These are phyloP conservation scores for Globisporangium radiosum DNA, from an alignment of 352 stramenopile genomes.

Conservation along the genomic window DNA sequence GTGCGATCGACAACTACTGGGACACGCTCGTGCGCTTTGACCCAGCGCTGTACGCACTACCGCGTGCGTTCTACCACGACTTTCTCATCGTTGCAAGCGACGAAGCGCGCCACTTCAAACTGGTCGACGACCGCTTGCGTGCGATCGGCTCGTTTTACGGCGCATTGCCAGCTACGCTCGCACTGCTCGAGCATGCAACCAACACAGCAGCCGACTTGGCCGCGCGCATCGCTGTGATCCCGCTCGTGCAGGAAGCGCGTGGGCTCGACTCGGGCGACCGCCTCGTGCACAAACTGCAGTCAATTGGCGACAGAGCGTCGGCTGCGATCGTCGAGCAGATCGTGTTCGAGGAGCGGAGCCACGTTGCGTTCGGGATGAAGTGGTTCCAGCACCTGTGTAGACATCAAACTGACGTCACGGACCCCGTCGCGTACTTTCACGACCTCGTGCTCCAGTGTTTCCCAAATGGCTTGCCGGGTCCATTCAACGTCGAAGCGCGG, in stretches of 20 bases:
- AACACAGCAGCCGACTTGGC: conserved; percentile 67
- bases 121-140: conserved; percentile 62
- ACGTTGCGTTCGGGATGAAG: conserved; percentile 73
- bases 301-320: conserved; percentile 58
- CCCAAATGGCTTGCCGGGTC: conserved; percentile 65
- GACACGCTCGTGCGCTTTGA: conserved; percentile 82
- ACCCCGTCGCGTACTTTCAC: conserved; percentile 72
- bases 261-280: conserved; percentile 71
- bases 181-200: conserved; percentile 61
- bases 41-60: conserved; percentile 32
- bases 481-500: conserved; percentile 67
- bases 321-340: conserved; percentile 68
- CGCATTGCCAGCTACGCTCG: conserved; percentile 50
- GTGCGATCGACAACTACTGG: conserved; percentile 86
- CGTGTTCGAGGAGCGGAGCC: conserved; percentile 69
- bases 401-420: conserved; percentile 25
- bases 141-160: conserved; percentile 65
- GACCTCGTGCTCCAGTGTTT: conserved; percentile 75
- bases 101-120: conserved; percentile 71
- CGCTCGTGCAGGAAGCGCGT: conserved; percentile 75
- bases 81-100: conserved; percentile 67
- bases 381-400: conserved; percentile 64
- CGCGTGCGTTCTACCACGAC: conserved; percentile 64
- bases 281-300: conserved; percentile 68
- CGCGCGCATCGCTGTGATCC: conserved; percentile 68